phyloP scores from a whole-genome alignment of 495 filamentous ascomycete species.

The Peziza echinospora region DNA sequence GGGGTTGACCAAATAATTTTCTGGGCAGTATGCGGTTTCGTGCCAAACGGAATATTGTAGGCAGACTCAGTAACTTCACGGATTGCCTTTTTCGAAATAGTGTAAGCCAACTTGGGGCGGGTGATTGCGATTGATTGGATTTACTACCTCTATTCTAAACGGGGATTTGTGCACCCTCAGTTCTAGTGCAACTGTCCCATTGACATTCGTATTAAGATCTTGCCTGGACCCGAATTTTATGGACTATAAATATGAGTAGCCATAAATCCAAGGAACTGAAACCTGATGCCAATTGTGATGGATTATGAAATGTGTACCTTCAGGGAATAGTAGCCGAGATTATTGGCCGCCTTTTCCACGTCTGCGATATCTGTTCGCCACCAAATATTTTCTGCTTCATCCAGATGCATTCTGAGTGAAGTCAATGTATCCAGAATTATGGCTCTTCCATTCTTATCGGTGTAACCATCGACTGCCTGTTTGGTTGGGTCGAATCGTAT shows the following conservation, averaged over 20 bases:
- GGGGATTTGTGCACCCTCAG: slow-evolving; percentile 2
- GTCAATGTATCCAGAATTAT: not conserved
- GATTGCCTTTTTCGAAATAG: not conserved
- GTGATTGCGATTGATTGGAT: too few relatives aligned
- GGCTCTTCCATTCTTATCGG: slow-evolving; percentile 4
- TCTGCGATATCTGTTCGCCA: too few relatives aligned
- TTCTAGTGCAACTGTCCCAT: not conserved
- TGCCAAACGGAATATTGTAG: not conserved
- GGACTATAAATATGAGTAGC: not conserved
- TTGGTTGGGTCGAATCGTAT: slow-evolving; percentile 7
- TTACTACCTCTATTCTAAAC: slow-evolving; percentile 6
- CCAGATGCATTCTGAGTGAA: slow-evolving; percentile 4
- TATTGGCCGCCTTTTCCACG: too few relatives aligned
- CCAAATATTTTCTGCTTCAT: not conserved
- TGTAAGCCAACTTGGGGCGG: too few relatives aligned
- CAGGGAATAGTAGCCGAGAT: too few relatives aligned
- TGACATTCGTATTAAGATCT: not conserved
- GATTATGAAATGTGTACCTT: slow-evolving; percentile 1
- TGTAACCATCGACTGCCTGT: slow-evolving; percentile 2
- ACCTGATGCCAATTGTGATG: too few relatives aligned
- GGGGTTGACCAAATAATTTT: slow-evolving; percentile 6
- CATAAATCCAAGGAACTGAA: too few relatives aligned
- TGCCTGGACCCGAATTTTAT: not conserved
- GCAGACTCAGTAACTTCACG: slow-evolving; percentile 2
- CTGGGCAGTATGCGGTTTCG: not conserved